Conservation (phyloP, 1,139 yeast genomes). For the Candida sanyaensis region DNA sequence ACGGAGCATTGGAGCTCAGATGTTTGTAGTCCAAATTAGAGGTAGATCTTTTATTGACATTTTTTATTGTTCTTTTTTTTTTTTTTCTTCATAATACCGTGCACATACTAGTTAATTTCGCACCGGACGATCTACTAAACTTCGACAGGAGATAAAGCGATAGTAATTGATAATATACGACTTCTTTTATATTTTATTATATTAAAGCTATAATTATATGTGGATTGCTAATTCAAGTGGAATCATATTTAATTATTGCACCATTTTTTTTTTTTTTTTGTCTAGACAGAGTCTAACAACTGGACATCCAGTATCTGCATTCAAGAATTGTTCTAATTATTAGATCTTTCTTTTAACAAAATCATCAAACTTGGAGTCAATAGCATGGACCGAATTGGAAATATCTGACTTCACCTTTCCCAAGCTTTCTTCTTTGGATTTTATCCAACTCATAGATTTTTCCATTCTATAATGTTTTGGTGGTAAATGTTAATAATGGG, state of each 20-base stretch:
- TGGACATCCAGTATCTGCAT: not conserved
- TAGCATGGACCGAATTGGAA: not conserved
- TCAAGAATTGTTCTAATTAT: not conserved
- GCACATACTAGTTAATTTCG: no score
- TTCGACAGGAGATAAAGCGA: no score
- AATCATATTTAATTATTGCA: no score
- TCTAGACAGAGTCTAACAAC: not conserved
- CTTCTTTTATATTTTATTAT: no score
- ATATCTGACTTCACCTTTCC: not conserved
- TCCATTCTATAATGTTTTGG: slow-evolving; percentile 14
- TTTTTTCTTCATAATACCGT: not conserved
- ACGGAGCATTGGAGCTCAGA: slow-evolving; percentile 2
- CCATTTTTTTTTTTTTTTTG: not conserved
- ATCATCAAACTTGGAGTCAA: not conserved
- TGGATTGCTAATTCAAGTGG: no score
- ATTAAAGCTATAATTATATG: no score
- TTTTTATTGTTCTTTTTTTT: not conserved
- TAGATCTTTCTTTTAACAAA: not conserved
- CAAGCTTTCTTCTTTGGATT: slow-evolving; percentile 19
- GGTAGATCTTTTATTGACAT: not conserved
- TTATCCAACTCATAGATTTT: slow-evolving; percentile 21
- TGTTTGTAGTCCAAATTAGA: not conserved
- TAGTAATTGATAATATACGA: no score
- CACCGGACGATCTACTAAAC: no score
- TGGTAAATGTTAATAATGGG: not conserved